Evolutionary conservation across 192 early-diverging fungal species (phyloP).

Genomic region (Backusella luteola): DNA sequence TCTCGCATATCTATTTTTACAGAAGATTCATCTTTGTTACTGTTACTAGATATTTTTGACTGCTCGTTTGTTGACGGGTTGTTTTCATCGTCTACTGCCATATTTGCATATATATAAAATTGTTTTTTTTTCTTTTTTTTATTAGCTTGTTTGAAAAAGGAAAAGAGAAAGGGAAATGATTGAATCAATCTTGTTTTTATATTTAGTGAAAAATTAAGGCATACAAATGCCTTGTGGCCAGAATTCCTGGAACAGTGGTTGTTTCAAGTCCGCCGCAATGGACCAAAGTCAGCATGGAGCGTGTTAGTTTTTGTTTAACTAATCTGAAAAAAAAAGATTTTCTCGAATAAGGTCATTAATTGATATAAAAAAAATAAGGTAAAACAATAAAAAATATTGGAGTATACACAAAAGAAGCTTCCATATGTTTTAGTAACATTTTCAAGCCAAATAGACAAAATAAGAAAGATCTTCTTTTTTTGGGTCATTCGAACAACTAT

Average conservation of each 20-base stretch:
- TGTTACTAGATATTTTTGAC: not conserved
- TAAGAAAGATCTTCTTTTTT: conserved; percentile 1
- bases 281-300: not conserved
- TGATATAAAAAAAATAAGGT: not conserved
- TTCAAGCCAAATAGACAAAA: not conserved
- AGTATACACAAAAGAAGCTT: not conserved
- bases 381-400: not conserved
- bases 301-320: not conserved
- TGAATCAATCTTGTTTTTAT: not conserved
- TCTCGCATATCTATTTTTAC: conserved; percentile 23
- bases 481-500: not conserved
- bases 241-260: not conserved
- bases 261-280: not conserved
- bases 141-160: not conserved
- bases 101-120: not conserved
- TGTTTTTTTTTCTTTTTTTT: not conserved
- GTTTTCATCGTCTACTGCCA: not conserved
- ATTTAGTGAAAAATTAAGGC: not conserved
- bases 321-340: not conserved
- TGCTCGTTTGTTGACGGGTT: not conserved
- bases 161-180: not conserved
- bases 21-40: not conserved
- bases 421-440: not conserved
- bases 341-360: conserved; percentile 6
- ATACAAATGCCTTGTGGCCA: not conserved